phyloP scores from a whole-genome alignment of 2,329 filamentous ascomycete species.

The Coniella lustricola region DNA sequence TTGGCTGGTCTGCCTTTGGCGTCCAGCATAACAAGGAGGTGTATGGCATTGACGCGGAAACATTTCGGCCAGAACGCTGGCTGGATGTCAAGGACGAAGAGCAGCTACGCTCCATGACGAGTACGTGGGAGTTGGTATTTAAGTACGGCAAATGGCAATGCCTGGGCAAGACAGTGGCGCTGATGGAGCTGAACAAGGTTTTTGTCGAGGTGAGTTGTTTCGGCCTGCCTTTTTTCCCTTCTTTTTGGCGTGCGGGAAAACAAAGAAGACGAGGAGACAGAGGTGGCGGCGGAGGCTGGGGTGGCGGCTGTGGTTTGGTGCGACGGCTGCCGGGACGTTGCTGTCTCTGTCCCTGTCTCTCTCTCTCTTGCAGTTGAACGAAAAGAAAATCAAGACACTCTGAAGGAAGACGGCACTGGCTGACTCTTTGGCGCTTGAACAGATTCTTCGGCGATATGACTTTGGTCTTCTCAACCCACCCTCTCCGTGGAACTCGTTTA shows the following conservation, averaged over 20 bases:
- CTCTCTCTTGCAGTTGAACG: too few relatives aligned
- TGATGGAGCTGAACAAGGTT: constrained; percentile 38
- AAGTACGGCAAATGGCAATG: constrained; percentile 36
- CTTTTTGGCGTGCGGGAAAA: not conserved
- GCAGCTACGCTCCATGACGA: constrained; percentile 28
- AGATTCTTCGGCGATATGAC: constrained; percentile 21
- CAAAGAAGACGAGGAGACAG: too few relatives aligned
- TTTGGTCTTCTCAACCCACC: constrained; percentile 21
- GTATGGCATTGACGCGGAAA: constrained; percentile 32
- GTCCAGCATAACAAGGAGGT: constrained; percentile 31
- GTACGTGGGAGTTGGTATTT: constrained; percentile 36
- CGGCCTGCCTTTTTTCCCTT: not conserved
- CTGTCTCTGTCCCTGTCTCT: not conserved
- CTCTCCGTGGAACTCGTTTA: constrained; percentile 21
- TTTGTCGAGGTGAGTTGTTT: constrained; percentile 33
- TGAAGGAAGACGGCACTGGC: too few relatives aligned
- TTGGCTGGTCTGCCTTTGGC: constrained; percentile 36
- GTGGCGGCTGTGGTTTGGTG: not conserved
- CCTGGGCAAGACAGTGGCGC: constrained; percentile 38
- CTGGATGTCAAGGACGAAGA: constrained; percentile 30
- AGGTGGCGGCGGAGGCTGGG: too few relatives aligned
- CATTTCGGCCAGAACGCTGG: constrained; percentile 45
- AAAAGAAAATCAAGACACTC: not conserved
- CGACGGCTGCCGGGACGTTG: not conserved
- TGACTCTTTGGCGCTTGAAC: constrained; percentile 1